Percentiles rank a stretch among this genome's conserved stretches.
Evolutionary conservation across 768 basidiomycete genomes (phyloP).

Genomic region (Russula olivacea): DNA sequence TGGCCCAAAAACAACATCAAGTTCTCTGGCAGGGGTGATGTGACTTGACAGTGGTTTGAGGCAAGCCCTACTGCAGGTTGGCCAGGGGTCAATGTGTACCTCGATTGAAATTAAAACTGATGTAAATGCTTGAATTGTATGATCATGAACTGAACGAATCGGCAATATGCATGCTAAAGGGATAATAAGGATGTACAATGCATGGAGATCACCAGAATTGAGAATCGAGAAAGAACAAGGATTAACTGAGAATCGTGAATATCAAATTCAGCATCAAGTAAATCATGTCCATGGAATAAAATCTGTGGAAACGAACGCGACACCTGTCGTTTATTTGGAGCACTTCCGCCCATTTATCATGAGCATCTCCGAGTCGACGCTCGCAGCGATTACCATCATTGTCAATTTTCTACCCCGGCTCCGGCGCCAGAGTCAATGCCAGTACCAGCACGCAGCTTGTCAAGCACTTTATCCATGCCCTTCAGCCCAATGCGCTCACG

Average conservation of each 20-base stretch:
- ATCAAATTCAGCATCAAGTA: conserved; percentile 1
- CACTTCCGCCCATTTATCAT: conserved; percentile 2
- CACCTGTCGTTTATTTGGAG: conserved; percentile 10
- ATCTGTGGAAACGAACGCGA: conserved; percentile 8
- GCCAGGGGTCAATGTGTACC: no score
- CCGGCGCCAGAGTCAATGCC: conserved; percentile 1
- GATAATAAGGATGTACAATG: conserved; percentile 24
- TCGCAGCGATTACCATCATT: conserved; percentile 4
- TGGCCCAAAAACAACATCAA: no score
- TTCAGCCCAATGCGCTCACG: conserved; percentile 19
- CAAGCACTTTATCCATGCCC: conserved; percentile 25
- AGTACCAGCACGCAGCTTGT: conserved; percentile 21
- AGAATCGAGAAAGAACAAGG: conserved; percentile 2
- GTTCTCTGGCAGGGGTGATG: no score
- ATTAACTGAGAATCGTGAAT: conserved; percentile 13
- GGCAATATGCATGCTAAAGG: conserved; percentile 5
- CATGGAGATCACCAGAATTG: conserved; percentile 18
- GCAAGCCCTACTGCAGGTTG: no score
- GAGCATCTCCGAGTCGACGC: conserved; percentile 7
- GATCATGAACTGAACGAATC: conserved; percentile 17
- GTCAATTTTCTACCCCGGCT: not conserved
- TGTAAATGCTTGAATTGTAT: conserved; percentile 17
- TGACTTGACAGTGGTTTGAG: no score
- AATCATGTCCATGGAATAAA: conserved; percentile 1
- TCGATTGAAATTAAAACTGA: not conserved